Evolutionary conservation across 306 rosid species (phyloP), one percentile per base, ranked within the genome.

Genomic region (Malus orientalis): DNA sequence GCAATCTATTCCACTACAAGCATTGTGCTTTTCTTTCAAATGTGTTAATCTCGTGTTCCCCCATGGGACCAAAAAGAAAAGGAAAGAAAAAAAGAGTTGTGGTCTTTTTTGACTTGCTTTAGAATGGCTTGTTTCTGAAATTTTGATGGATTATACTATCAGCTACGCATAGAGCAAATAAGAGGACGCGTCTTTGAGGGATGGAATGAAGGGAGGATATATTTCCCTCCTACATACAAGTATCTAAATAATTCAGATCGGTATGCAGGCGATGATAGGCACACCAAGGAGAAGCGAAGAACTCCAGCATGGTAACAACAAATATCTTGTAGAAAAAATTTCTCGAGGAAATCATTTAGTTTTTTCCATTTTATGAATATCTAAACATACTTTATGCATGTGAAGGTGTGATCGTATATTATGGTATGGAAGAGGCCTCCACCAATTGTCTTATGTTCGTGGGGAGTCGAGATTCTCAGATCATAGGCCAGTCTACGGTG

Each of bases 221-320:
- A 89, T 77, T 96, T 96, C 82, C 99, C 99, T 86, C 99, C 99
- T 13, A 96, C 99, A 44, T 96, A 96, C 88, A 96, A 96, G 84
- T 96, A 96, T 78, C 91, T 97, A 19, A 89, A 93, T 84, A 96
- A 96, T 76, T 96, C 99, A 11, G 98, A 96, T 72, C 86, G 94
- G 81, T 96, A 96, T 70, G 93, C 99, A 0, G 99, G 99, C 45
- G 99, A 96, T 58, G 92, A 79, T 58, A 86, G 91, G 58, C 89
- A 80, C 32, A 80, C 97, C 16, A 93, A 88, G 83, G 94, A 92
- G 84, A 96, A 96, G 89, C 87, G 96, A 81, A 96, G 99, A 96
- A 96, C 99, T 67, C 99, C 99, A 5, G 99, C 99, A 67, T 96
- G 99, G 99, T 96, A 91, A 27, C 55, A 23, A 23, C 36, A 73